Base-by-base conservation (phyloP, 169 alveolate genomes). In the Blepharisma undulans region DNA sequence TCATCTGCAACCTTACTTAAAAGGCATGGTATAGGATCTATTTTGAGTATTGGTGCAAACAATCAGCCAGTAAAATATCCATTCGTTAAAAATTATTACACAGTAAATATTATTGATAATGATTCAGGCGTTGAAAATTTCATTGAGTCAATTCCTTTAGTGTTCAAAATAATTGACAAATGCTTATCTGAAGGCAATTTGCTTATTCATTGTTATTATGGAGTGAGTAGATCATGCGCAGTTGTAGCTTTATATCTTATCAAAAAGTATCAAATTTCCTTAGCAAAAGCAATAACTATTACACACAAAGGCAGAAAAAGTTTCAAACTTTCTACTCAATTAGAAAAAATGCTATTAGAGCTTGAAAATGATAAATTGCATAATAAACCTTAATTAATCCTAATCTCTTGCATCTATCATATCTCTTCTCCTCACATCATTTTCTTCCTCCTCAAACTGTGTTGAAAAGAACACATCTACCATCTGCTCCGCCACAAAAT, bases 121-220 rank as follows among this genome's bases (percentile, higher is more conserved):
- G 66, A 48, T 5, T 48, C 12, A 48, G 66, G 3, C 21, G 66
- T 48, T 48, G 60, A 29, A 21, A 32, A 78, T 6, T 32, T 78
- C 16, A 0, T 29, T 29, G 34, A 25, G 34, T 21, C 29, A 32
- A 25, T 78, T 21, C 29, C 34, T 14, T 21, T 12, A 25, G 60
- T 12, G 2, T 25, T 25, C 21, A 84, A 60, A 33, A 32, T 84
- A 32, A n/a, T 84, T 84, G 77, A 84, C 77, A 25, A 19, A 32
- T n/a, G 60, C 18, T 4, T 84, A 22, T 19, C 30, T 48, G 10
- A 87, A 77, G 96, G 96, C 6, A 95, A 93, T 80, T 92, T 95
- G n/a, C 87, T 96, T 61, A 95, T 97, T n/a, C 98, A 97, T 93
- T 97, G 98, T 93, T 85, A 90, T 27, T 94, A 93, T 87, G 98